Evolutionary conservation across 2,329 filamentous ascomycete species (phyloP), one percentile per base, ranked within the genome.

Genomic region (Stenocarpella maydis): DNA sequence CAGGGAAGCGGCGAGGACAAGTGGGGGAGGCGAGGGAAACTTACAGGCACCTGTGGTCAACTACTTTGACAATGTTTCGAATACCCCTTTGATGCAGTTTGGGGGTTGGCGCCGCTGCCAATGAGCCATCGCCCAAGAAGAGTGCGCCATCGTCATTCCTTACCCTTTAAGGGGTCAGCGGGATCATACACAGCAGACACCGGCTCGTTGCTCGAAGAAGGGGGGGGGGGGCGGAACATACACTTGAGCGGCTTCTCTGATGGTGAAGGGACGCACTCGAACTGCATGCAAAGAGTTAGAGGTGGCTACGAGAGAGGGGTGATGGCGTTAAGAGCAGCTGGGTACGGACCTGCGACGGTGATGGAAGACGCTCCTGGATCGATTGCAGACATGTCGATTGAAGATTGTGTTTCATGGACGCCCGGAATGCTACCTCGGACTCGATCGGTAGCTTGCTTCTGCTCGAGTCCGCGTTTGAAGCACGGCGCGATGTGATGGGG

Each of bases 21-120:
- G 26, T 21, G 58, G 6, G 34, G 6, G 34, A n/a, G n/a, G 19
- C 41, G 1, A 21, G 37, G 37, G 37, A 54, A 26, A 86, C 93
- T 75, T 87, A 98, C 96, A 99, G 83, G 83, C 96, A 98, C 77
- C 93, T 92, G 78, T 98, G 95, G 78, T 99, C 97, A 65, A 99
- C 88, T 24, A 99, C 95, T 81, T 98, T 98, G 82, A 99, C 92
- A 65, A 99, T 94, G 1, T 93, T 91, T 75, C 95, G 88, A 68
- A 99, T 90, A 9, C 97, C 96, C 76, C 95, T 94, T 75, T 93
- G 90, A 71, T 91, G 89, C 39, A 97, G 87, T 78, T 95, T 97
- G 0, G 95, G 95, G 1, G 93, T 88, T 0, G 95, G 94, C 17
- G 88, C 91, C 54, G 89, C 92, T n/a, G 96, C 96, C 68, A 99